Evolutionary conservation across 768 basidiomycete species (phyloP).

Genomic region (Hemileccinum rubropunctum): DNA sequence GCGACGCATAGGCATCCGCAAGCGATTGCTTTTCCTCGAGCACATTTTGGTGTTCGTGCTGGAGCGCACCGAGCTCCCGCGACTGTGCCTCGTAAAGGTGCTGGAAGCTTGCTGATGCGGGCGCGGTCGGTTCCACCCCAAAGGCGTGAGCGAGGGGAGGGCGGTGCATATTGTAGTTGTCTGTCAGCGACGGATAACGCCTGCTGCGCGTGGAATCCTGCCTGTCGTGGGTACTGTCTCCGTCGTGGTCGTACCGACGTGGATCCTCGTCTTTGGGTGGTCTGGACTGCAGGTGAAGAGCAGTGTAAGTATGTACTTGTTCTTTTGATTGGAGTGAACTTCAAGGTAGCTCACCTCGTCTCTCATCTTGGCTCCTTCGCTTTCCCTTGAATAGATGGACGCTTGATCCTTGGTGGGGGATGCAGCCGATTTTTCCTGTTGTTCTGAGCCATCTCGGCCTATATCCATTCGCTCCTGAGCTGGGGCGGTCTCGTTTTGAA

Average conservation of each 20-base stretch:
- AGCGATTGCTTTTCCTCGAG: constrained; percentile 11
- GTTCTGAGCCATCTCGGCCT: neutral
- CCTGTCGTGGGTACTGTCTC: neutral
- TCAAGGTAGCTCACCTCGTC: constrained; percentile 5
- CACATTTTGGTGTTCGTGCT: neutral
- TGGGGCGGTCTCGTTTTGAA: neutral
- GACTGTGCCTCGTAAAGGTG: constrained; percentile 1
- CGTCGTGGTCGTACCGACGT: neutral
- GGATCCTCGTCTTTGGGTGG: neutral
- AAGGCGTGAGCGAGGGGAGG: neutral
- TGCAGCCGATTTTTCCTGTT: neutral
- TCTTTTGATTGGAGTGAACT: too few relatives aligned
- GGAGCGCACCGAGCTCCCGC: constrained; percentile 6
- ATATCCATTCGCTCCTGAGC: neutral
- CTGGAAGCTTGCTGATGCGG: neutral
- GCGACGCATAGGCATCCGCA: neutral
- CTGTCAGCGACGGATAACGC: neutral
- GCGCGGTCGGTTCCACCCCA: neutral
- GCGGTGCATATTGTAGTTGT: neutral
- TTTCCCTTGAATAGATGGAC: neutral
- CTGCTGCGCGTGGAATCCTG: neutral
- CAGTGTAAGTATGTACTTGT: too few relatives aligned
- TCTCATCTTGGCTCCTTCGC: neutral
- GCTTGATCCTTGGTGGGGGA: neutral
- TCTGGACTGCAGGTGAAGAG: constrained; percentile 1